phyloP scores from a whole-genome alignment of 1,284 basidiomycete genomes.

The Amylostereum chailletii region DNA sequence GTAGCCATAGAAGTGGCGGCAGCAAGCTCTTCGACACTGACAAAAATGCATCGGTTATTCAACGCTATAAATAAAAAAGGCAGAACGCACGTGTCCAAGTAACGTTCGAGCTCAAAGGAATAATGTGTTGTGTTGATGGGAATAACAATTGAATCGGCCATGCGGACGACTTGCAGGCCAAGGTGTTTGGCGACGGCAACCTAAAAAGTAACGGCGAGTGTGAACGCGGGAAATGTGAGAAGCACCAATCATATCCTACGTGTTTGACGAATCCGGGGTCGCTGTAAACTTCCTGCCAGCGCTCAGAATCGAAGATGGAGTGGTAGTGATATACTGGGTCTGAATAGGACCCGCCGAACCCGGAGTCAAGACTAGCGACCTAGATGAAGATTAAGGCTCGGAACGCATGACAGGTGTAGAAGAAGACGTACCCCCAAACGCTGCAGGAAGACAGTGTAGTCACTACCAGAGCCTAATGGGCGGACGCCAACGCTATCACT shows the following conservation, averaged over 20 bases:
- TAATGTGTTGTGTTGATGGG: constrained; percentile 79
- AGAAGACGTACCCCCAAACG: constrained; percentile 34
- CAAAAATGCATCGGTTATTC: not conserved
- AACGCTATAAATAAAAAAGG: not conserved
- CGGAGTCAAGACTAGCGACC: constrained; percentile 46
- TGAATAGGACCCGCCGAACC: constrained; percentile 34
- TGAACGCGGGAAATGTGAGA: not conserved
- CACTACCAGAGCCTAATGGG: constrained; percentile 52
- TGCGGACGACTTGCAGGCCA: constrained; percentile 52
- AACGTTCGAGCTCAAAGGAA: constrained; percentile 36
- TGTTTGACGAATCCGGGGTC: constrained; percentile 70
- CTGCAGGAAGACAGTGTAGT: constrained; percentile 79
- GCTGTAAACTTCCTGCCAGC: constrained; percentile 66
- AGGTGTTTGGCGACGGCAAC: constrained; percentile 62
- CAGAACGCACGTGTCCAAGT: constrained; percentile 36
- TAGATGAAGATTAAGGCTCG: constrained; percentile 13
- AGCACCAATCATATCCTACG: constrained; percentile 23
- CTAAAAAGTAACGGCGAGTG: constrained; percentile 19
- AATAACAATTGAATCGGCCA: constrained; percentile 49
- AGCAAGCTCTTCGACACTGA: constrained; percentile 24
- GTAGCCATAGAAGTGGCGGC: constrained; percentile 2
- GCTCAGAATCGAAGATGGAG: constrained; percentile 67
- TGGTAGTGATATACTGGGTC: constrained; percentile 74
- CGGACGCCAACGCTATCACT: constrained; percentile 24
- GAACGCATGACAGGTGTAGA: not conserved